phyloP scores from a whole-genome alignment of 78 protist genomes.

The Cavenderia fasciculata region DNA sequence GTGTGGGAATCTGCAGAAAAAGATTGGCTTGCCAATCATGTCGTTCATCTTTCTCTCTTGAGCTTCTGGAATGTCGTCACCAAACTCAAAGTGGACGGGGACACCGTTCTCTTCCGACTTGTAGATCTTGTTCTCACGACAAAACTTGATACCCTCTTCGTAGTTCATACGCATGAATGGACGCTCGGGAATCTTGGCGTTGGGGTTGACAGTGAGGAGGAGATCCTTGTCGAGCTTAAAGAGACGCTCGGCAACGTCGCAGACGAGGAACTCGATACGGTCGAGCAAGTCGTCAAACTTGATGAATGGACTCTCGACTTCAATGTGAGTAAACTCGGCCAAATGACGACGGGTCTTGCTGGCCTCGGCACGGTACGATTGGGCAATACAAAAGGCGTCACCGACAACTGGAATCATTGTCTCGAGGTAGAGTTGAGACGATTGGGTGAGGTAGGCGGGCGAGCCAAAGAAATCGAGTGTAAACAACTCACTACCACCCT shows the following conservation, averaged over 20 bases:
- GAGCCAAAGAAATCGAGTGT: conserved; percentile 59
- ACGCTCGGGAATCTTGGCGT: conserved; percentile 81
- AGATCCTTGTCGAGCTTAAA: conserved; percentile 28
- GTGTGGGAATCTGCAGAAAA: conserved; percentile 94
- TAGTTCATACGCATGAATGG: conserved; percentile 95
- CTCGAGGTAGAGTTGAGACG: conserved; percentile 97
- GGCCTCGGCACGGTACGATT: conserved; percentile 96
- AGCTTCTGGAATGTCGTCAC: conserved; percentile 97
- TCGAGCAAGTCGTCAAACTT: conserved; percentile 92
- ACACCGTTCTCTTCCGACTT: conserved; percentile 81
- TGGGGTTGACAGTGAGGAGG: conserved; percentile 85
- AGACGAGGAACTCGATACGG: conserved; percentile 89
- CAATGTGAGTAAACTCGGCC: conserved; percentile 92
- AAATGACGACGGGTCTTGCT: conserved; percentile 95
- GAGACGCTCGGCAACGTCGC: conserved; percentile 81
- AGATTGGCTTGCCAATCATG: conserved; percentile 92
- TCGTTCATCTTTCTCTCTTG: conserved; percentile 97
- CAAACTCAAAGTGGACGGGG: conserved; percentile 79
- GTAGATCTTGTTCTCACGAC: conserved; percentile 82
- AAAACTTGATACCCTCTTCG: conserved; percentile 91
- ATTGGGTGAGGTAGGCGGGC: conserved; percentile 96
- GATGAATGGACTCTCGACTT: conserved; percentile 95
- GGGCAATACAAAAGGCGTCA: conserved; percentile 91
- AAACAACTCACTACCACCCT: conserved; percentile 94
- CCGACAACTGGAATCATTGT: conserved; percentile 93